Percentiles rank a stretch among this genome's conserved stretches.
Evolutionary conservation across 202 grass and related monocot genomes (phyloP).

Genomic region (Zoysia matrella): DNA sequence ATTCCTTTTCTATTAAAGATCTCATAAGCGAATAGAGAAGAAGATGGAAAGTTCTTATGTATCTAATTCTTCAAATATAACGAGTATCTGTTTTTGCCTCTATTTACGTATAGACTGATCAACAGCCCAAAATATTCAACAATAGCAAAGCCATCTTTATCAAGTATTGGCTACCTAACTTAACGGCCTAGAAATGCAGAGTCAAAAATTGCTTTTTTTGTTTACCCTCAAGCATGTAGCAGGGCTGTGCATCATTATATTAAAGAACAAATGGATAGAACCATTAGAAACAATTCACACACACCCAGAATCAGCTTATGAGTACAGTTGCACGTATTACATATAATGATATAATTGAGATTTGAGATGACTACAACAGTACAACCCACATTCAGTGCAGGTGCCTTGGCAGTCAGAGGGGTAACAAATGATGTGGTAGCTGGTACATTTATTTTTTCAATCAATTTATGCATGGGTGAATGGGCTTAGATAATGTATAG

Average conservation of each 20-base stretch:
- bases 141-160: neutral
- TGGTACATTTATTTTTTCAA: neutral
- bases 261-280: no score
- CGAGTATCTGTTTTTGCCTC: neutral
- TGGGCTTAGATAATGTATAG: neutral
- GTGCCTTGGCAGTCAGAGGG: no score
- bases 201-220: neutral
- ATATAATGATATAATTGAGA: no score
- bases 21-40: neutral
- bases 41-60: neutral
- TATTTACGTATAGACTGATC: neutral
- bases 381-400: no score
- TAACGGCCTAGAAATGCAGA: neutral
- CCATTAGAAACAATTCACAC: no score
- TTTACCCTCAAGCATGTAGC: no score
- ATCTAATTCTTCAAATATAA: neutral
- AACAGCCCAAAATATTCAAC: neutral
- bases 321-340: no score
- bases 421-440: no score
- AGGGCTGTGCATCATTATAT: no score
- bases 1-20: neutral
- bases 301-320: no score
- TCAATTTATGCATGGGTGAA: neutral
- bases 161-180: no score
- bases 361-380: no score